Evolutionary conservation across 371 early-diverging fungal genomes (phyloP).

Genomic region (Mortierella sp.): DNA sequence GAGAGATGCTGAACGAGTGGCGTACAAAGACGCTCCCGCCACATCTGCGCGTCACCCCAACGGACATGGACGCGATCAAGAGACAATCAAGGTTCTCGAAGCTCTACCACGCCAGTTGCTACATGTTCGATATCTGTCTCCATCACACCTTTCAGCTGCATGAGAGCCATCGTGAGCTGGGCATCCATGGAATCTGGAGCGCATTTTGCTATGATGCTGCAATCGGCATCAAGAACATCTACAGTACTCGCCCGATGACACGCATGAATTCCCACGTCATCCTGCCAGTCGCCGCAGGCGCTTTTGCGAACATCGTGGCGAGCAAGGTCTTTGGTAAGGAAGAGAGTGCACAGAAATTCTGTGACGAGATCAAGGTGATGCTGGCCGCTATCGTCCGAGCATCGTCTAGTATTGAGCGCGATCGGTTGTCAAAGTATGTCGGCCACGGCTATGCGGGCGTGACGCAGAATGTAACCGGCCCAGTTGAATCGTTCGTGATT

Average conservation of each 20-base stretch:
- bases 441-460: constrained; percentile 14
- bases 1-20: constrained; percentile 37
- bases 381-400: constrained; percentile 31
- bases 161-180: constrained; percentile 34
- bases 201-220: constrained; percentile 45
- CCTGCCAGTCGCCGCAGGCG: constrained; percentile 44
- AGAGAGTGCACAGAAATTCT: constrained; percentile 30
- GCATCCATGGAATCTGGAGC: constrained; percentile 41
- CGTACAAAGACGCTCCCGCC: constrained; percentile 24
- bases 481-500: constrained; percentile 20
- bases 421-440: constrained; percentile 10
- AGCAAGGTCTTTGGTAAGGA: constrained; percentile 31
- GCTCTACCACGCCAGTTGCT: constrained; percentile 37
- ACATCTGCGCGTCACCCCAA: constrained; percentile 28
- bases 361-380: constrained; percentile 39
- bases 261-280: constrained; percentile 51
- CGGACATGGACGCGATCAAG: constrained; percentile 28
- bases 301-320: constrained; percentile 44
- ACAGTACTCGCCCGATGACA: constrained; percentile 36
- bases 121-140: constrained; percentile 51
- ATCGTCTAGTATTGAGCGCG: constrained; percentile 40
- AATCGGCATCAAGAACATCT: constrained; percentile 38
- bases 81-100: constrained; percentile 34
- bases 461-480: constrained; percentile 7
- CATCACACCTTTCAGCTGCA: constrained; percentile 54